Base-by-base conservation (phyloP, 2,329 filamentous ascomycete species). In the Xylaria sp. region DNA sequence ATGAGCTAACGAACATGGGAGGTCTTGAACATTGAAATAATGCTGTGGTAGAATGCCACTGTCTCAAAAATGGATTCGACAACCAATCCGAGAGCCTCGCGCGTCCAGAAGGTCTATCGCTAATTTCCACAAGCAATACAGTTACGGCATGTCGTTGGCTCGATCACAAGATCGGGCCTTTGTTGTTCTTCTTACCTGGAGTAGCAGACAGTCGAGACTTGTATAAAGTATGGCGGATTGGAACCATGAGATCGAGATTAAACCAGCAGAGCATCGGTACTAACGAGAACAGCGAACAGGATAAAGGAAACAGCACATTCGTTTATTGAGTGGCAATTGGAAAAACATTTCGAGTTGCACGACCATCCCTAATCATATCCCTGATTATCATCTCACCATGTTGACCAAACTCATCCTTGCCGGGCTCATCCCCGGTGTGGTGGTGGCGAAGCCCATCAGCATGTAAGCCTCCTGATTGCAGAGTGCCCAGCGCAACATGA, bases 401-500 rank as follows among this genome's bases (percentile, higher is more conserved):
- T 70, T 75, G 66, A 72, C 67, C 58, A 67, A 73, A n/a, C 33
- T 74, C 55, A 61, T 77, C 54, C 66, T 75, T 22, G 74, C 67
- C 57, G 73, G 74, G 31, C 72, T 77, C 17, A 58, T 75, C 61
- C 74, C 75, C 47, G 70, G 67, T 61, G 65, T 73, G 50, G 65
- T 73, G 50, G 64, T 76, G 69, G 74, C 75, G 22, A 75, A 71
- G 56, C 74, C 74, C 50, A 74, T 76, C 61, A 44, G 75, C 56
- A 50, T 60, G 74, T 76, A 72, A 72, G 73, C 39, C 39, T 54
- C 39, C n/a, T 38, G 4, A 49, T 38, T 17, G 5, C 39, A 2
- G 22, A 49, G 29, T 2, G 0, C 15, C 39, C 2, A 5, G 7
- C 1, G n/a, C 1, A 25, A 7, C 1, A 55, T 22, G 15, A 47